Evolutionary conservation across 2,329 filamentous ascomycete genomes (phyloP).

Genomic region (Fusarium musae): DNA sequence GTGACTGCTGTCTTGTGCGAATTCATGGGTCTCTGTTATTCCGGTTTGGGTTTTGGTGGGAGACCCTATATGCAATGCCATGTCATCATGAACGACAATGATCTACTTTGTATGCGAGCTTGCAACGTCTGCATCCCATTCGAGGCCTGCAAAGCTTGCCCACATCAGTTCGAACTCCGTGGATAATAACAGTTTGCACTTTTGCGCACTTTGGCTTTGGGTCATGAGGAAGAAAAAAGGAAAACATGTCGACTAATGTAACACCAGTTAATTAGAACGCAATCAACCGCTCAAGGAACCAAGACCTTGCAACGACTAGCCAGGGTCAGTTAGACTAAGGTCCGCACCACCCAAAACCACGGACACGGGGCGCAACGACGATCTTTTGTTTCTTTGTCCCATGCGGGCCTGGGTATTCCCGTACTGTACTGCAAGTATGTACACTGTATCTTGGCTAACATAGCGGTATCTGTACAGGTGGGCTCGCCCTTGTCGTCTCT

Average conservation of each 20-base stretch:
- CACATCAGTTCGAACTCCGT: conserved; percentile 1
- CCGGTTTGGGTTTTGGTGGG: conserved; percentile 4
- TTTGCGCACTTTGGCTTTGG: neutral
- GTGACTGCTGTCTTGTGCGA: conserved; percentile 32
- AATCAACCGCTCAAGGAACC: conserved; percentile 30
- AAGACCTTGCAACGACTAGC: conserved; percentile 35
- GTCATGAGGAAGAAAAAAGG: neutral
- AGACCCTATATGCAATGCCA: conserved; percentile 29
- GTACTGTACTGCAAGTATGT: conserved; percentile 4
- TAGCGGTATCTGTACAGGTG: conserved; percentile 8
- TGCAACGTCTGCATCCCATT: conserved; percentile 8
- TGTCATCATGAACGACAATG: conserved; percentile 31
- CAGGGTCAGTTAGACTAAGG: conserved; percentile 35
- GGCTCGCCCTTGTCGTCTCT: conserved; percentile 40
- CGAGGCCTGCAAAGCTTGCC: conserved; percentile 24
- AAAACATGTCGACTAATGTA: conserved; percentile 19
- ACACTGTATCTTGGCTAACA: conserved; percentile 6
- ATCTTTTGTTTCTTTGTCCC: conserved; percentile 41
- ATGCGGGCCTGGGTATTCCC: neutral
- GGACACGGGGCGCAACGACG: conserved; percentile 43
- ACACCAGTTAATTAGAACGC: conserved; percentile 16
- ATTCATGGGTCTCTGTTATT: conserved; percentile 14
- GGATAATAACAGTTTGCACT: neutral
- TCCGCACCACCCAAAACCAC: conserved; percentile 45
- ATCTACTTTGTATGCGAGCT: conserved; percentile 11